Base-by-base conservation (phyloP, 2,329 filamentous ascomycete species). In the Talaromyces sp. region DNA sequence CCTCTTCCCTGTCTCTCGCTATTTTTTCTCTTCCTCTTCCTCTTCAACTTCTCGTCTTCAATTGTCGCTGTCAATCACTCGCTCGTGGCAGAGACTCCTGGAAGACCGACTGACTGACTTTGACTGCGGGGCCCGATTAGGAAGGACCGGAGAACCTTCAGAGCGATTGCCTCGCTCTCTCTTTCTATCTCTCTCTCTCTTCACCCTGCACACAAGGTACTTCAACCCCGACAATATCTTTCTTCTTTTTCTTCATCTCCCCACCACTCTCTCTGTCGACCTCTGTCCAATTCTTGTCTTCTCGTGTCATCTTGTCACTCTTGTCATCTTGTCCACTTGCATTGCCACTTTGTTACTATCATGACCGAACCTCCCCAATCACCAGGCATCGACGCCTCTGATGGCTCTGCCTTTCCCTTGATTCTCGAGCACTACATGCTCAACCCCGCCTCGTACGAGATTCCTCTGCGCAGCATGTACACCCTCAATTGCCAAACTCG, bases 401-500 rank as follows among this genome's bases (percentile, higher is more conserved):
- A 77, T 65, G 77, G 76, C 63, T 73, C 75, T 41, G 72, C 75
- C 26, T 74, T 80, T 69, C 72, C 77, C 62, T 79, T 81, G 79
- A 83, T 86, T 62, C 76, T 85, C 55, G 83, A 85, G 61, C 83
- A 85, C 69, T 78, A 86, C 60, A 74, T 87, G 57, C 80, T 82
- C 61, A 85, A 87, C 68, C 84, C 85, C 9, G 81, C 79, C 66
- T 83, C 79, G 65, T 88, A 88, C 68, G 86, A 88, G 67, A 84
- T 88, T 32, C 86, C 86, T 21, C 78, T 88, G 29, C 82, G 85
- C 60, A 87, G 84, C 63, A 88, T 88, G 83, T 88, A 88, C 75
- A 81, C 82, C 27, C 78, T 88, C 70, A 88, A 88, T 69, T 85
- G 82, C 63, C 80, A 82, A 19, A 61, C 74, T 53, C 73, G 74